Conservation (phyloP, 2,329 filamentous ascomycete species). For the Fusarium guadeloupense region DNA sequence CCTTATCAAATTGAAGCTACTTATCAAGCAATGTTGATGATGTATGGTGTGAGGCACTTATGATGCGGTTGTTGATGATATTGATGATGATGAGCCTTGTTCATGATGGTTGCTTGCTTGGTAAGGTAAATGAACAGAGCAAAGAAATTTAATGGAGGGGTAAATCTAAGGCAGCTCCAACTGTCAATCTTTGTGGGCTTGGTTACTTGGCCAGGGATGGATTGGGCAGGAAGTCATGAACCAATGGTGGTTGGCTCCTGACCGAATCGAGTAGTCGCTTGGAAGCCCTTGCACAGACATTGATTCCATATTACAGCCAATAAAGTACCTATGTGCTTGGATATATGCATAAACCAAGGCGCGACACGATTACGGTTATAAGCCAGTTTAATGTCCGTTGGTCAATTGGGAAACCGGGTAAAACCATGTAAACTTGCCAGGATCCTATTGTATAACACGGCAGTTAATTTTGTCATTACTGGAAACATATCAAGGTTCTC, state of each 20-base stretch:
- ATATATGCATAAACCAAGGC: slow-evolving; percentile 23
- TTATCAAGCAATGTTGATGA: neutral
- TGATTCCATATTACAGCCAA: slow-evolving; percentile 4
- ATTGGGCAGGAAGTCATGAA: slow-evolving; percentile 21
- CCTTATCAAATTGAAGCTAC: neutral
- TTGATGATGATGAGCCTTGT: neutral
- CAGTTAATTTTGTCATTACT: too few species aligned
- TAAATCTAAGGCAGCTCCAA: slow-evolving; percentile 20
- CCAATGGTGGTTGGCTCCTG: slow-evolving; percentile 38
- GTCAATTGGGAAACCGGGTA: too few species aligned
- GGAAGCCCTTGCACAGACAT: slow-evolving; percentile 33
- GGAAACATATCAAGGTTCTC: too few species aligned
- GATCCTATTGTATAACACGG: too few species aligned
- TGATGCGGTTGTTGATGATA: slow-evolving; percentile 20
- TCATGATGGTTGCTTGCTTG: too few species aligned
- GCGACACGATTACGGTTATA: neutral
- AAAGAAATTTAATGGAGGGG: neutral
- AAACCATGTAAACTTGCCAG: too few species aligned
- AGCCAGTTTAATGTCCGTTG: neutral
- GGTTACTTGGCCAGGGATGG: slow-evolving; percentile 38
- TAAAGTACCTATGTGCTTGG: neutral
- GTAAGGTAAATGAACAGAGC: neutral
- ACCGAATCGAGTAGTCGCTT: slow-evolving; percentile 44
- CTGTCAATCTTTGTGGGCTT: slow-evolving; percentile 34
- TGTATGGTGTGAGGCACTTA: neutral